These are phyloP conservation scores for Boletellus emodensis DNA, from an alignment of 768 basidiomycete species.

Conservation along the genomic window DNA sequence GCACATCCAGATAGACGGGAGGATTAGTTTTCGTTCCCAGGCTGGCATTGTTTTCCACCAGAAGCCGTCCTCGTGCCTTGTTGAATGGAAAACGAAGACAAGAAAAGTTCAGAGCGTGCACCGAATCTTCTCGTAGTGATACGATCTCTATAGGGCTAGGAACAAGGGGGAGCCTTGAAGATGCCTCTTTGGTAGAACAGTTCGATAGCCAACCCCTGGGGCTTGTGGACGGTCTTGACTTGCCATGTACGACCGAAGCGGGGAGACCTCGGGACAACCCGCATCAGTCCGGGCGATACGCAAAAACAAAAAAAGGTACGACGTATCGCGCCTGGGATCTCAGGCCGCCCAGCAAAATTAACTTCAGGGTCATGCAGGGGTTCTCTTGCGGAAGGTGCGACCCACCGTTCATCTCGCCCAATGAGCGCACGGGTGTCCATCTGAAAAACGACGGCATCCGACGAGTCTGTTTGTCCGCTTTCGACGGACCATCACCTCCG, in stretches of 20 bases:
- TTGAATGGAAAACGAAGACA: slow-evolving; percentile 6
- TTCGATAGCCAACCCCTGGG: background rate
- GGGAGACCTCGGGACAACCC: slow-evolving; percentile 4
- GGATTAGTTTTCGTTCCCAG: slow-evolving; percentile 10
- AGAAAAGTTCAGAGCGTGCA: slow-evolving; percentile 4
- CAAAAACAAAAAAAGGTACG: background rate
- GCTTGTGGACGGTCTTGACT: background rate
- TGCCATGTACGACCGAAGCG: background rate
- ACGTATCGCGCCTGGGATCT: slow-evolving; percentile 8
- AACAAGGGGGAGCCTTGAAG: background rate
- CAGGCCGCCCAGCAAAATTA: slow-evolving; percentile 11
- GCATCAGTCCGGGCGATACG: slow-evolving; percentile 12
- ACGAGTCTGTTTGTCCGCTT: background rate
- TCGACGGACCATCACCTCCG: background rate
- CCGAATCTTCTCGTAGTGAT: slow-evolving; percentile 5
- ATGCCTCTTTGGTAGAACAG: background rate
- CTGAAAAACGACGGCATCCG: background rate
- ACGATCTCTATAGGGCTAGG: background rate
- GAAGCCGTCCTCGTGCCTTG: slow-evolving; percentile 20
- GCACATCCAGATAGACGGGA: slow-evolving; percentile 7
- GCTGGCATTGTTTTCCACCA: slow-evolving; percentile 8
- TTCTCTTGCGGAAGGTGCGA: background rate
- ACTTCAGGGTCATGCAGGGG: background rate
- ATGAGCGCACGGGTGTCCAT: slow-evolving; percentile 6
- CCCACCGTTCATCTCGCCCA: slow-evolving; percentile 2